Conservation (phyloP, 129 eudicot genomes). For the Glebionis coronaria region DNA sequence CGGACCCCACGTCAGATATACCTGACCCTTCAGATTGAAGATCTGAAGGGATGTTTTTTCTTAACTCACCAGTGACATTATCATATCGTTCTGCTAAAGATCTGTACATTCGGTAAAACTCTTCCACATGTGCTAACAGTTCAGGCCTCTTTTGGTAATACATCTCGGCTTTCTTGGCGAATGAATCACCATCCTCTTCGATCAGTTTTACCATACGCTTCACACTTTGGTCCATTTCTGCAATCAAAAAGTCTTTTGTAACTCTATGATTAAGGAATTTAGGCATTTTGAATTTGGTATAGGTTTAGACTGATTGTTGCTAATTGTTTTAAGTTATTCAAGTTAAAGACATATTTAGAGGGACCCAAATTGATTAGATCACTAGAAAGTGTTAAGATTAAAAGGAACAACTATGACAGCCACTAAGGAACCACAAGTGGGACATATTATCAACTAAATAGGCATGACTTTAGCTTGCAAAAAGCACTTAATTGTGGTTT, state of each 20-base stretch:
- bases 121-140: constrained; percentile 65
- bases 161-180: constrained; percentile 91
- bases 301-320: constrained; percentile 17
- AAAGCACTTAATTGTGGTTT: constrained; percentile 19
- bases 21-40: constrained; percentile 75
- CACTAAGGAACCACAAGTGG: constrained; percentile 44
- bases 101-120: constrained; percentile 76
- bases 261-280: constrained; percentile 27
- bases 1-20: constrained; percentile 59
- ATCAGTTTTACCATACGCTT: constrained; percentile 85
- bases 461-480: constrained; percentile 16
- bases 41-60: constrained; percentile 64
- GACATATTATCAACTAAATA: constrained; percentile 30
- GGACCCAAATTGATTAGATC: constrained; percentile 36
- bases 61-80: constrained; percentile 69
- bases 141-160: constrained; percentile 84
- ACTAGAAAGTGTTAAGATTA: constrained; percentile 32
- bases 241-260: constrained; percentile 36
- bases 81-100: constrained; percentile 84
- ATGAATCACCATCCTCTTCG: constrained; percentile 87
- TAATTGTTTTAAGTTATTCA: background rate
- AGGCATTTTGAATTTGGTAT: constrained; percentile 10
- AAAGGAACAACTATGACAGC: constrained; percentile 38
- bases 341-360: constrained; percentile 17
- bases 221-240: constrained; percentile 89